Conservation (phyloP, 2,329 filamentous ascomycete genomes). For the Venturiaceae sp. region DNA sequence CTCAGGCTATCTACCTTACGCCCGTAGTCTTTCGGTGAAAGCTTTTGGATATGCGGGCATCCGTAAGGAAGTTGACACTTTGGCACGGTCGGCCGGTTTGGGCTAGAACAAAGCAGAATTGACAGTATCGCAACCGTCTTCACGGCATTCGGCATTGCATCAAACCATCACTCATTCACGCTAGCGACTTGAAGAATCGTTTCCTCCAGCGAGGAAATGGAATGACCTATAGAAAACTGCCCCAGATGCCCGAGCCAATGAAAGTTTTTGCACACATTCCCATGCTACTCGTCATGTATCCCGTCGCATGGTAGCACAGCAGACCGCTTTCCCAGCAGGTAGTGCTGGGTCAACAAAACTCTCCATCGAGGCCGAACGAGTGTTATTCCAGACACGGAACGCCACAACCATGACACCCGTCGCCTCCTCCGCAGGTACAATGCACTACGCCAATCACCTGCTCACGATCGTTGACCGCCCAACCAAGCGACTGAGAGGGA, state of each 20-base stretch:
- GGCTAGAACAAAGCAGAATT: background rate
- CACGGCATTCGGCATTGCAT: background rate
- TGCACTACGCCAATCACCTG: background rate
- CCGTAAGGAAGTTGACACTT: background rate
- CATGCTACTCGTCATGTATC: background rate
- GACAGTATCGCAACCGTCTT: background rate
- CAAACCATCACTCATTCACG: background rate
- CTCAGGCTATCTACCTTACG: background rate
- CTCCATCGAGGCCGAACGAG: background rate
- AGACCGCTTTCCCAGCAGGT: background rate
- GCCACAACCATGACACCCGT: background rate
- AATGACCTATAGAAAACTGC: background rate
- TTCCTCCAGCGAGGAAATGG: background rate
- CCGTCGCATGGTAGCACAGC: background rate
- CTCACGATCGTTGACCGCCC: background rate
- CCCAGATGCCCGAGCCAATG: background rate
- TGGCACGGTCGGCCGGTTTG: background rate
- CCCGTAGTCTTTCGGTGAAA: background rate
- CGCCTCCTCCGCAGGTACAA: background rate
- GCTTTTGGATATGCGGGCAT: background rate
- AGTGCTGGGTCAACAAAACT: background rate
- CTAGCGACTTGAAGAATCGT: background rate
- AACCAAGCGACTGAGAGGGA: background rate
- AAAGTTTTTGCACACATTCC: too few relatives aligned
- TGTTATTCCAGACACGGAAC: background rate